Evolutionary conservation across 2,329 filamentous ascomycete species (phyloP), one percentile per base, ranked within the genome.

Genomic region (Fusarium piperis): DNA sequence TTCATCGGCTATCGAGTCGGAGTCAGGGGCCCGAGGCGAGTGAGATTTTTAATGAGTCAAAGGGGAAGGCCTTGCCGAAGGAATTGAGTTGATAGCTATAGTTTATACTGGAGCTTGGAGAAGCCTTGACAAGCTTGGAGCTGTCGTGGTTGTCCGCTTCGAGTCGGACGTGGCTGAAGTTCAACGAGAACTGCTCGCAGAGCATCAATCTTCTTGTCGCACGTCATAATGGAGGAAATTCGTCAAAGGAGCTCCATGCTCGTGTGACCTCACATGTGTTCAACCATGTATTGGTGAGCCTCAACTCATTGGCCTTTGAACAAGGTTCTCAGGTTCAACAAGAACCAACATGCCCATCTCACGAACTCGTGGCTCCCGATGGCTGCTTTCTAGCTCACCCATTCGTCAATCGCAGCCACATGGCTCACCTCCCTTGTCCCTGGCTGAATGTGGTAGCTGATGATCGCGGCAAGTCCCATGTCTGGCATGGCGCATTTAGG

Each of bases 381-480:
- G 36, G 26, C 36, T 28, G 20, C 16, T 32, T 53, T 20, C 35
- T 9, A 26, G 59, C 35, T 33, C 28, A 32, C n/a, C 32, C 33
- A 41, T 41, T 55, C 44, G 59, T 23, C 28, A 53, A 53, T 55
- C 9, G 13, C 57, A 38, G 57, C 41, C 57, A 60, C 39, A 60
- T 16, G 30, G 30, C 46, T 18, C 32, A 38, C 44, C 9, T 36
- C 32, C 41, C 41, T 51, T 23, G 20, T 26, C 32, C 30, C 16
- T 38, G 16, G n/a, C 58, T 61, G 2, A 32, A 61, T 38, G 33
- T 16, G 33, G 59, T 20, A 33, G 59, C 46, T 53, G 59, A 61
- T 61, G 59, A 61, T 55, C 59, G 20, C 58, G 33, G 58, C 28
- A 61, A 53, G 13, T 53, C 59, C 46, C 33, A 53, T 35, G 58